Base-by-base conservation (phyloP, 1,139 yeast species). In the Sugiyamaella sp. region DNA sequence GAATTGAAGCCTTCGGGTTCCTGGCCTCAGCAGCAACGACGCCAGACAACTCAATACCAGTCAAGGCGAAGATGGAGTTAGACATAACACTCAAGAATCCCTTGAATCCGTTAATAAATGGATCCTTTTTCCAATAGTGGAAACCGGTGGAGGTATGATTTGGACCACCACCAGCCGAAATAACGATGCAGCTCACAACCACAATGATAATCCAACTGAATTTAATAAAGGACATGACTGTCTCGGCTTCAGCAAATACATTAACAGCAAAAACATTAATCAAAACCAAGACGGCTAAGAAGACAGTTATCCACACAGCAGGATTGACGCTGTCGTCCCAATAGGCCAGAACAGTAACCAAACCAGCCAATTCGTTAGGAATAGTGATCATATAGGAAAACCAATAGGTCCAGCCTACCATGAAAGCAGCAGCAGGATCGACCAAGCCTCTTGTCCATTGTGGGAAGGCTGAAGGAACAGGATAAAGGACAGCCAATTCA, bases 21-120 rank as follows among this genome's bases (percentile, higher is more conserved):
- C 79, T 77, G 57, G 90, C 84, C 72, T 87, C 95, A 55, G 89
- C 89, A 63, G 86, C 86, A 17, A 89, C 85, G 62, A 86, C 81
- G 68, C 84, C 85, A 47, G 81, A 80, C 62, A 86, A 75, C 71
- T 87, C 95, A n/a, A 89, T 82, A 68, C 95, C 93, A 21, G 74
- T 74, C 55, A 72, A 74, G 52, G 82, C 75, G 67, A 80, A 87
- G 27, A 89, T 87, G 66, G 86, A 86, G n/a, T 85, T 84, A 8
- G 57, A 55, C 46, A 57, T 54, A 1, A 54, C 57, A 40, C 52
- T 49, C 29, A 57, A 41, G 41, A 56, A 57, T 1, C 59, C 60
- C 20, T 53, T 50, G 35, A 57, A 57, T 16, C 58, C 59, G 46
- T 66, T 8, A 59, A 51, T 8, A 42, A 54, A 55, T 10, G 58